A percentile compares a stretch with the other conserved stretches of the same genome.
phyloP scores from a whole-genome alignment of 495 filamentous ascomycete genomes.

The Trichoderma parareesei region DNA sequence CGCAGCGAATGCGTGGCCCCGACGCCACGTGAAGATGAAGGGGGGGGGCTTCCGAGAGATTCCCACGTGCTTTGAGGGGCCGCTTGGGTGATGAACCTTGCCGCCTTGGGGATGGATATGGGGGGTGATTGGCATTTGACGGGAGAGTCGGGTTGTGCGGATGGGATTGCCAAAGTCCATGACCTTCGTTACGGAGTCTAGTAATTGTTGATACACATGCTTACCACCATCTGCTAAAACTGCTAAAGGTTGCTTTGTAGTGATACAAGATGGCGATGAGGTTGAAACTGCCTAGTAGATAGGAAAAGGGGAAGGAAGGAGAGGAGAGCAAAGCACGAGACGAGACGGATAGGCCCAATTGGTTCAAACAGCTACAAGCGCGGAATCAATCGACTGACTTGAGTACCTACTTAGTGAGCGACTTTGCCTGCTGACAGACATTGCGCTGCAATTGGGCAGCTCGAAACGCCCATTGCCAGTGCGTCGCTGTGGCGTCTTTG shows the following conservation, averaged over 20 bases:
- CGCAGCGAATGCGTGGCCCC: not conserved
- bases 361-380: not conserved
- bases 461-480: not conserved
- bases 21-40: not conserved
- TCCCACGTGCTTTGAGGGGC: conserved; percentile 5
- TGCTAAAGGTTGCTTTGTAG: no score
- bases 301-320: not conserved
- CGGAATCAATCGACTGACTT: not conserved
- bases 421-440: not conserved
- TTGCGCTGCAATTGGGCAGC: not conserved
- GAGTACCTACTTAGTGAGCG: not conserved
- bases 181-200: no score
- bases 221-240: no score
- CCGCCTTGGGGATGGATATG: not conserved
- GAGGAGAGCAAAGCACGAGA: not conserved
- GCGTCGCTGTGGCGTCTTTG: not conserved
- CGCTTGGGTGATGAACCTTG: not conserved
- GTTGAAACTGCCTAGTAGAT: not conserved
- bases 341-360: not conserved
- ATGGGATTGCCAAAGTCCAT: no score
- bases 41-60: not conserved
- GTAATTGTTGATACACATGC: no score
- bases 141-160: not conserved
- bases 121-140: not conserved
- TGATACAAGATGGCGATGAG: no score